Evolutionary conservation across 768 basidiomycete genomes (phyloP), one percentile per base, ranked within the genome.

Genomic region (Atractiella rhizophila): DNA sequence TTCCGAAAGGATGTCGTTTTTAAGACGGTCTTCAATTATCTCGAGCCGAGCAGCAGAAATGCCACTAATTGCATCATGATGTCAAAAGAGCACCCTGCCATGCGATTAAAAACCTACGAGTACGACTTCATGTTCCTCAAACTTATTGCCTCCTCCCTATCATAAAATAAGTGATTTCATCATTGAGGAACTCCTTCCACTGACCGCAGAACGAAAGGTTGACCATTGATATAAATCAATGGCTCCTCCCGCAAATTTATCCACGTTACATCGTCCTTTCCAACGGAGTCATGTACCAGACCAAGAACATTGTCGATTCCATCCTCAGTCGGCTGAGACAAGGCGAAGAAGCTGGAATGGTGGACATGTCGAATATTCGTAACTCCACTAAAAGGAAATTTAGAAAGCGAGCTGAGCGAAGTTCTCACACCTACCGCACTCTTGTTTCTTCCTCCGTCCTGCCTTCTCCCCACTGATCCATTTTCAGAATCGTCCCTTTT

Each of bases 81-180:
- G 21, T 39, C 33, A 16, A n/a, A 36, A 15, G 39, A 12, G 15
- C 29, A 40, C 15, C n/a, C 25, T 20, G 24, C 18, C 15, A 4
- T 28, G 9, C 36, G 13, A 38, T 16, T 38, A 12, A 5, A 23
- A 25, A 31, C 19, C 6, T n/a, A 50, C 37, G 24, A 44, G 38
- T 20, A 76, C 73, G 78, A 48, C 66, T 86, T 91, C 74, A 96
- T 82, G 54, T 98, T 96, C 32, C 91, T 66, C 24, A 98, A 59
- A 11, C 79, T 77, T 50, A 77, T 80, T 3, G 71, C 68, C 53
- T 88, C 81, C 43, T 82, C 29, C 11, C 46, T 10, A n/a, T n/a
- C n/a, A n/a, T n/a, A n/a, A n/a, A n/a, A n/a, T n/a, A n/a, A n/a
- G n/a, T n/a, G n/a, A n/a, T n/a, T n/a, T n/a, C n/a, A 16, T 30